Evolutionary conservation across 2,329 filamentous ascomycete genomes (phyloP).

Genomic region (Cytospora piceae): DNA sequence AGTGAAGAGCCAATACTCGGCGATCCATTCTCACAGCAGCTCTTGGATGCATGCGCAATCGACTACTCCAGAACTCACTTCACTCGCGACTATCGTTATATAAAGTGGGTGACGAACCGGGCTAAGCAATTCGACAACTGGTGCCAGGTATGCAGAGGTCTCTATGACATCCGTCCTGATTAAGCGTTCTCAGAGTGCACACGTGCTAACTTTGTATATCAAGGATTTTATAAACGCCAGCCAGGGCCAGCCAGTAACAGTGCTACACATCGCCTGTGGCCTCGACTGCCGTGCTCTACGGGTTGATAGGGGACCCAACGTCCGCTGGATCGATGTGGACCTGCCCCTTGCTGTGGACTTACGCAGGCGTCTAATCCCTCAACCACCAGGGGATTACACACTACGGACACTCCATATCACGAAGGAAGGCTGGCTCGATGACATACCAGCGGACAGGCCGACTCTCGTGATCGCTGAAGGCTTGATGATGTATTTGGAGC

Average conservation of each 20-base stretch:
- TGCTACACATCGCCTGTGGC: conserved; percentile 21
- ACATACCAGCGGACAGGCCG: conserved; percentile 14
- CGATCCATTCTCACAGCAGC: not conserved
- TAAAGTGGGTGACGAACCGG: not conserved
- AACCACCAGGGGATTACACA: conserved; percentile 8
- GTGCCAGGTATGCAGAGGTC: not conserved
- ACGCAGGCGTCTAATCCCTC: conserved; percentile 7
- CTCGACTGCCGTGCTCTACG: conserved; percentile 18
- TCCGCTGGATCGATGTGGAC: conserved; percentile 25
- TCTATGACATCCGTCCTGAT: not conserved
- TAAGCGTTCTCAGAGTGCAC: not conserved
- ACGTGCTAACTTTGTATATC: not conserved
- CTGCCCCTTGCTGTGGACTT: conserved; percentile 16
- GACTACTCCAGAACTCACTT: not conserved
- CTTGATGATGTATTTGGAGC: conserved; percentile 7
- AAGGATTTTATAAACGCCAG: not conserved
- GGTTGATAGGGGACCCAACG: not conserved
- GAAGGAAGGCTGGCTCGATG: conserved; percentile 11
- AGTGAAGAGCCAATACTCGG: not conserved
- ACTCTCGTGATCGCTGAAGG: conserved; percentile 16
- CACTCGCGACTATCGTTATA: not conserved
- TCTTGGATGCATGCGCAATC: not conserved
- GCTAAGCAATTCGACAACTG: not conserved
- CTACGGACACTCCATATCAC: conserved; percentile 6
- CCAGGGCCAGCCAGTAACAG: not conserved